These are phyloP conservation scores for Acacia concinna DNA, from an alignment of 331 rosid species.

Conservation along the genomic window DNA sequence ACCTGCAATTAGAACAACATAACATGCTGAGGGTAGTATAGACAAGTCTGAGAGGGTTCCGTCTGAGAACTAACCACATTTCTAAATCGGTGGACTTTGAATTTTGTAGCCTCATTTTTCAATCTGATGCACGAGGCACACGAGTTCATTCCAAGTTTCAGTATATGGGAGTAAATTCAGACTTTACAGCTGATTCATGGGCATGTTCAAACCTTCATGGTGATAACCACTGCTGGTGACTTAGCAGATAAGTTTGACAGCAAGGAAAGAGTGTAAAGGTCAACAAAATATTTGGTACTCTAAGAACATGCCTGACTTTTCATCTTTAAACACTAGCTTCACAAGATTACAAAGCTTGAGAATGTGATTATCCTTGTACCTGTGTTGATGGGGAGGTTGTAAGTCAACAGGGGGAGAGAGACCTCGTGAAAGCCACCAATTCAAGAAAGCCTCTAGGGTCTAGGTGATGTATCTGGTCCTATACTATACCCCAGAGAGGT, in stretches of 20 bases:
- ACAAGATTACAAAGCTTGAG: neutral
- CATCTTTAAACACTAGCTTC: neutral
- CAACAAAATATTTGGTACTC: neutral
- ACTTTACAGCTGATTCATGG: neutral
- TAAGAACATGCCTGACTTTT: neutral
- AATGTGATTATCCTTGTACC: neutral
- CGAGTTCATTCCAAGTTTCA: neutral
- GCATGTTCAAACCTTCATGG: slow-evolving; percentile 1
- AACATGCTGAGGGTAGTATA: neutral
- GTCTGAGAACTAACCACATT: neutral
- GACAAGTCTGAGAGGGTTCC: neutral
- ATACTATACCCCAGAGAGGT: neutral
- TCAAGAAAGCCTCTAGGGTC: neutral
- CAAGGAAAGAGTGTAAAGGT: neutral
- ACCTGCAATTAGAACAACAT: neutral
- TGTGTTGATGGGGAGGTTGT: neutral
- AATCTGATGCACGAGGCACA: neutral
- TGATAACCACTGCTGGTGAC: neutral
- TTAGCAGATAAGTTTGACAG: neutral
- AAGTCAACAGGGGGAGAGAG: neutral
- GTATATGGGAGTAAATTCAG: neutral
- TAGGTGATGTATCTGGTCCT: neutral
- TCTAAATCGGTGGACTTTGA: neutral
- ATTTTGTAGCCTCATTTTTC: neutral
- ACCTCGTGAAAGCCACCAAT: neutral